phyloP scores from a whole-genome alignment of 345 rosid species.

The Heritiera fomes region DNA sequence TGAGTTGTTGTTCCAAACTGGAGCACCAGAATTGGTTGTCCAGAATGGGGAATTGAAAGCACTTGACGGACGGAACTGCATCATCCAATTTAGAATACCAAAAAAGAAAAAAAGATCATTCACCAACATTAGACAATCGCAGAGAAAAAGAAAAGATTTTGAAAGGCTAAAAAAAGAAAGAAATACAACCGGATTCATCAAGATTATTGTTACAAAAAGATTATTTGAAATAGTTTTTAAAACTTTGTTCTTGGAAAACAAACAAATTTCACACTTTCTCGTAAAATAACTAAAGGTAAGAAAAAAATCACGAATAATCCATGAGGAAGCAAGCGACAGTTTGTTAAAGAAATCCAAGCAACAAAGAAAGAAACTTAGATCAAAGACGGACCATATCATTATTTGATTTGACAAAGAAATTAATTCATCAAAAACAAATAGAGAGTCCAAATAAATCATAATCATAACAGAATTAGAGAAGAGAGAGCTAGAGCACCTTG shows the following conservation, averaged over 20 bases:
- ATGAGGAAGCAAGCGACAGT: neutral
- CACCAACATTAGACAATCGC: neutral
- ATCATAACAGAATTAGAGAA: neutral
- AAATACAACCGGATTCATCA: neutral
- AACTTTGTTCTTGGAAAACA: neutral
- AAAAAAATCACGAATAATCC: neutral
- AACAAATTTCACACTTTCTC: neutral
- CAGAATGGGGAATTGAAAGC: constrained; percentile 48
- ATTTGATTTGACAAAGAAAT: neutral
- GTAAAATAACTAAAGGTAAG: neutral
- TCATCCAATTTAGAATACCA: neutral
- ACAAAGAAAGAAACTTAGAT: neutral
- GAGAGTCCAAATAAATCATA: neutral
- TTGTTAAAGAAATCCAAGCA: neutral
- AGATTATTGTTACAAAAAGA: neutral
- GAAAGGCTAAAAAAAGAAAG: neutral
- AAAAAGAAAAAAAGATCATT: neutral
- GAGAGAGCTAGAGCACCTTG: constrained; percentile 10
- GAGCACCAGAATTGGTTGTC: constrained; percentile 75
- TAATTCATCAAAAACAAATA: neutral
- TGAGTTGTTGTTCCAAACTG: constrained; percentile 69
- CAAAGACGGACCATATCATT: neutral
- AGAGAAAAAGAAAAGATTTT: neutral
- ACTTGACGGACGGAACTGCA: constrained; percentile 63
- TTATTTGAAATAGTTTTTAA: neutral